A percentile compares a stretch with the other conserved stretches of the same genome.
Conservation (phyloP, 164 flowering plant genomes). For the Warburgia ugandensis region DNA sequence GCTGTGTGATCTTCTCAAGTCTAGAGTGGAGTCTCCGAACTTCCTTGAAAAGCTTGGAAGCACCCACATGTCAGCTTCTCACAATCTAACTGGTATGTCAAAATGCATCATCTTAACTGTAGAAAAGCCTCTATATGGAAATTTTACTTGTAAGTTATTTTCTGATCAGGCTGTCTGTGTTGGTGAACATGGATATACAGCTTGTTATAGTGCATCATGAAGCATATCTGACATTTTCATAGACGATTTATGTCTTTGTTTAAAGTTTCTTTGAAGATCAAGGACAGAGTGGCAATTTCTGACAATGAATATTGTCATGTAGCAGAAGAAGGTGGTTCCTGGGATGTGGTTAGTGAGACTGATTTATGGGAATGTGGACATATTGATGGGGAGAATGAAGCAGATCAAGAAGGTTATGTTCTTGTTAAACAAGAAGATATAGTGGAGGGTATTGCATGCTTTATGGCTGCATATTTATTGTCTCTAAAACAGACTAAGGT, state of each 20-base stretch:
- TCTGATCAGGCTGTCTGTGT: too few species aligned
- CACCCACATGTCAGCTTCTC: slow-evolving; percentile 45
- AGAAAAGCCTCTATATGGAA: too few species aligned
- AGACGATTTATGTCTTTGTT: too few species aligned
- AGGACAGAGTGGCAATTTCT: too few species aligned
- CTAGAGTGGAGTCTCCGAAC: slow-evolving; percentile 65
- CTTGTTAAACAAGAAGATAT: slow-evolving; percentile 89
- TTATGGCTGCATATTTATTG: slow-evolving; percentile 86
- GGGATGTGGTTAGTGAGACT: slow-evolving; percentile 71
- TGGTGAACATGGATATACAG: too few species aligned
- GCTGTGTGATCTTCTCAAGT: slow-evolving; percentile 75
- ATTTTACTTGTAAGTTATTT: too few species aligned
- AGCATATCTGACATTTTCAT: too few species aligned
- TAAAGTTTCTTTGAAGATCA: not conserved
- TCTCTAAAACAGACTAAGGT: slow-evolving; percentile 85
- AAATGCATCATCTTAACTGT: too few species aligned
- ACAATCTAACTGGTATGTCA: slow-evolving; percentile 47
- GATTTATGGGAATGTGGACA: slow-evolving; percentile 71
- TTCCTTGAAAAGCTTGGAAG: slow-evolving; percentile 75
- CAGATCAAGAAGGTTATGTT: slow-evolving; percentile 65
- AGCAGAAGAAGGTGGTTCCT: slow-evolving; percentile 75
- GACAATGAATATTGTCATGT: slow-evolving; percentile 13
- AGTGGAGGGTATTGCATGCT: slow-evolving; percentile 87
- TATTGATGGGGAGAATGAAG: slow-evolving; percentile 18
- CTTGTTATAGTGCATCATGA: too few species aligned